phyloP scores from a whole-genome alignment of 2,329 filamentous ascomycete species.

The Truncatella angustata region DNA sequence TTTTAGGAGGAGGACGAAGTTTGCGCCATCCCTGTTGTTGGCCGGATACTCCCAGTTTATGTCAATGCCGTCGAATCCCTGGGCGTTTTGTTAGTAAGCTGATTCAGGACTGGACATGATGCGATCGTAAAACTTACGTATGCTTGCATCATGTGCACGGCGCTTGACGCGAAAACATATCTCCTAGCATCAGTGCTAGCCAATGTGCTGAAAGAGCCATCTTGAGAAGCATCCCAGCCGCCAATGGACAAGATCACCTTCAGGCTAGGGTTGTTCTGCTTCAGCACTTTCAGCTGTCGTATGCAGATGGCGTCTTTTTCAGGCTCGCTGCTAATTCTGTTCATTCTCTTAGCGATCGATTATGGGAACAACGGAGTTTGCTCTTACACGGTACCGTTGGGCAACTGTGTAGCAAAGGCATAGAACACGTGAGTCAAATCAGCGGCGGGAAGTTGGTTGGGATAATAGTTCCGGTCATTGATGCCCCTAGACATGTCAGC shows the following conservation, averaged over 20 bases:
- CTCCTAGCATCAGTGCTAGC: background rate
- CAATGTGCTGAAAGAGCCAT: background rate
- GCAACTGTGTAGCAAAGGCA: background rate
- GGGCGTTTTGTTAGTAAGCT: background rate
- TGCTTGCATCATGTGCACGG: background rate
- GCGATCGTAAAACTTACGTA: background rate
- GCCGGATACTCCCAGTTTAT: constrained; percentile 1
- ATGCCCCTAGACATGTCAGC: background rate
- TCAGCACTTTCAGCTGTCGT: background rate
- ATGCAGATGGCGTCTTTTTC: background rate
- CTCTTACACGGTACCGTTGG: background rate
- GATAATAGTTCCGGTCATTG: background rate
- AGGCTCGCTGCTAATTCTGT: background rate
- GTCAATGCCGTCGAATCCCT: constrained; percentile 4
- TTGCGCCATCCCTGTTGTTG: background rate
- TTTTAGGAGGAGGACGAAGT: background rate
- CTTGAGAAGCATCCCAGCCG: background rate
- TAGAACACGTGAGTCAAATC: background rate
- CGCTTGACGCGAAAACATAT: background rate
- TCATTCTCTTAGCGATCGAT: background rate
- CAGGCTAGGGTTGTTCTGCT: background rate
- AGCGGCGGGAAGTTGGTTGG: background rate
- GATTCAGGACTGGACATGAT: too few species aligned
- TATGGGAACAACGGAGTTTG: too few species aligned
- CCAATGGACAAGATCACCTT: constrained; percentile 1